phyloP scores from a whole-genome alignment of 768 basidiomycete genomes.

The Lyophyllum decastes region DNA sequence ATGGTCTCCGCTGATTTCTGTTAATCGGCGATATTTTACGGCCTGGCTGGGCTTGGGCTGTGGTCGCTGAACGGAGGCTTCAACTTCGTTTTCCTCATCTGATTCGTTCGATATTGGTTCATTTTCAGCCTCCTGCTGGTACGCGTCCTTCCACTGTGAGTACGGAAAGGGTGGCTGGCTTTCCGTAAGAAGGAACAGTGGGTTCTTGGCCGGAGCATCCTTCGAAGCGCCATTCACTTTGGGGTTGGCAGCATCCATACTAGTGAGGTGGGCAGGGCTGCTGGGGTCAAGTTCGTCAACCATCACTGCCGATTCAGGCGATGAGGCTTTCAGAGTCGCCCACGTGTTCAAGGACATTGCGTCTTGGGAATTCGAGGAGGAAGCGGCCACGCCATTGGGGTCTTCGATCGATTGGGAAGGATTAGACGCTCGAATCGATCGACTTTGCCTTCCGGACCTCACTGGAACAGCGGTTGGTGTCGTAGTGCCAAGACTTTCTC shows the following conservation, averaged over 20 bases:
- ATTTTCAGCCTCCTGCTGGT: slow-evolving; percentile 12
- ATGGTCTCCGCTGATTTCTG: slow-evolving; percentile 51
- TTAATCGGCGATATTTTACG: slow-evolving; percentile 46
- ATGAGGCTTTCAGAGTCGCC: slow-evolving; percentile 21
- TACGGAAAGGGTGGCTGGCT: slow-evolving; percentile 58
- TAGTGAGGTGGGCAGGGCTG: slow-evolving; percentile 12
- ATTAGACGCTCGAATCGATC: slow-evolving; percentile 10
- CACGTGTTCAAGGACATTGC: slow-evolving; percentile 21
- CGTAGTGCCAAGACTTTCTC: slow-evolving; percentile 17
- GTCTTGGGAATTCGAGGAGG: slow-evolving; percentile 13
- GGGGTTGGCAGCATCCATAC: slow-evolving; percentile 2
- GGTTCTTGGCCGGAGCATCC: slow-evolving; percentile 17
- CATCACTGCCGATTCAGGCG: slow-evolving; percentile 24
- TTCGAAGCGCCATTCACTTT: slow-evolving; percentile 3
- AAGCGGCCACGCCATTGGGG: neutral
- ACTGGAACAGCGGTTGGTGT: slow-evolving; percentile 17
- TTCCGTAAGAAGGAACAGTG: slow-evolving; percentile 53
- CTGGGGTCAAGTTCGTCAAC: slow-evolving; percentile 28
- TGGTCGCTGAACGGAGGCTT: slow-evolving; percentile 27
- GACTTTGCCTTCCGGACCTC: slow-evolving; percentile 15
- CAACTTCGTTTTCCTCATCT: slow-evolving; percentile 42
- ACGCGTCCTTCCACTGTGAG: slow-evolving; percentile 41
- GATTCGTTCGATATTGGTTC: slow-evolving; percentile 34
- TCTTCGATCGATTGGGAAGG: slow-evolving; percentile 6
- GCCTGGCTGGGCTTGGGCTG: slow-evolving; percentile 15